Evolutionary conservation across 164 flowering plant genomes (phyloP).

Genomic region (Euptelea pleiosperma): DNA sequence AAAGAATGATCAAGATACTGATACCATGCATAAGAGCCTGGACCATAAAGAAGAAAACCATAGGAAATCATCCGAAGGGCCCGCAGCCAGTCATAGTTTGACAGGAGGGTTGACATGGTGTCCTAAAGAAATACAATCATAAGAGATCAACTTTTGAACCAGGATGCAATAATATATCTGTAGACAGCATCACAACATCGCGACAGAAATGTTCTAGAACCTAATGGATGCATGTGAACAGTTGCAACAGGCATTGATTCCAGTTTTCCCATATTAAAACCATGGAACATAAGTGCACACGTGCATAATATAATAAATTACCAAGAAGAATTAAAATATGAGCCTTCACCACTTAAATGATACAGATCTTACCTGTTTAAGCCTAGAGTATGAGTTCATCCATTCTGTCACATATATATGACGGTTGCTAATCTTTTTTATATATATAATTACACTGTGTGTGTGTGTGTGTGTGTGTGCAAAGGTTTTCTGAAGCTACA

Average conservation of each 20-base stretch:
- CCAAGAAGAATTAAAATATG: no score
- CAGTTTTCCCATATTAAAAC: no score
- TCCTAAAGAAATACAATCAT: conserved; percentile 33
- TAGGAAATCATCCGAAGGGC: conserved; percentile 85
- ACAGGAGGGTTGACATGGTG: conserved; percentile 24
- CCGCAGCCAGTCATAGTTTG: conserved; percentile 81
- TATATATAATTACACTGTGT: no score
- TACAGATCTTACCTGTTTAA: no score
- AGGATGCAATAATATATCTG: background rate
- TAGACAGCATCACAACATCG: background rate
- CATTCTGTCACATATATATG: no score
- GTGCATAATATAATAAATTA: no score
- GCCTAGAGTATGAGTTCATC: no score
- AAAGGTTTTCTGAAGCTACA: no score
- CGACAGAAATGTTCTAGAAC: background rate
- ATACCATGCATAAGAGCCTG: conserved; percentile 98
- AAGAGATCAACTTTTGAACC: conserved; percentile 15
- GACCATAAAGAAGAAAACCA: conserved; percentile 92
- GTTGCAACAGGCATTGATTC: background rate
- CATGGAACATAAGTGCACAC: no score
- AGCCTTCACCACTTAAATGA: no score
- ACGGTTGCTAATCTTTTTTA: no score
- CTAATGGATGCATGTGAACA: background rate
- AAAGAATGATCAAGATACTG: conserved; percentile 63
- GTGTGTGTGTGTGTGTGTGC: no score